These are phyloP conservation scores for Bolboschoenus planiculmis DNA, from an alignment of 176 grass and related monocot species.

Conservation along the genomic window DNA sequence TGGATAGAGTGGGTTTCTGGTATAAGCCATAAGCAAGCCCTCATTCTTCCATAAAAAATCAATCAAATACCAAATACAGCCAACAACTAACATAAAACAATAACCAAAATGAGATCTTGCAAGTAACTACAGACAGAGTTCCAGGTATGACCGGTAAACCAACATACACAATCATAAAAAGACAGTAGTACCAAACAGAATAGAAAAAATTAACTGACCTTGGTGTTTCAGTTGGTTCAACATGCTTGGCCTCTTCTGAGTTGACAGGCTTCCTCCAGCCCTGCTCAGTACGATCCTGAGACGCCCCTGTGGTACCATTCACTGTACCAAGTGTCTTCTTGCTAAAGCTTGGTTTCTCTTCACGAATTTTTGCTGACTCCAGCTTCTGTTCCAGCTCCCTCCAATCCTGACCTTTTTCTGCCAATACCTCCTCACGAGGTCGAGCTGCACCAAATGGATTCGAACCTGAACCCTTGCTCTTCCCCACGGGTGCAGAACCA, in stretches of 20 bases:
- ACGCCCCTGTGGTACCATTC: neutral
- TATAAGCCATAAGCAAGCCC: neutral
- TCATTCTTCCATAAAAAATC: neutral
- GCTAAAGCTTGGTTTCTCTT: neutral
- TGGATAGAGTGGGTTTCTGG: neutral
- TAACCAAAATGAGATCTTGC: neutral
- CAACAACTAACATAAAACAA: neutral
- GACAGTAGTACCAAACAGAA: neutral
- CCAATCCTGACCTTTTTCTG: constrained; percentile 30
- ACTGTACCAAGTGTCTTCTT: neutral
- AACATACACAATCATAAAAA: neutral
- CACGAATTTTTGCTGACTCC: constrained; percentile 13
- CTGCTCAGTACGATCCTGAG: constrained; percentile 5
- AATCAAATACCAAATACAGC: neutral
- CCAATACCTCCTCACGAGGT: constrained; percentile 27
- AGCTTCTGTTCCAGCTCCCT: constrained; percentile 23
- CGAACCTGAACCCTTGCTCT: neutral
- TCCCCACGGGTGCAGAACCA: neutral
- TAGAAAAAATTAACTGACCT: constrained; percentile 4
- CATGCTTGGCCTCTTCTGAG: neutral
- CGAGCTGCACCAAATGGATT: constrained; percentile 24
- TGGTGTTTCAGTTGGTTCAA: neutral
- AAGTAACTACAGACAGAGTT: neutral
- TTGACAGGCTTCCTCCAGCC: constrained; percentile 15
- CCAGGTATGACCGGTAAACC: neutral